A percentile compares a stretch with the other conserved stretches of the same genome.
These are phyloP conservation scores for Nicotiana tabacum DNA, from an alignment of 257 asterid genomes.

Conservation along the genomic window DNA sequence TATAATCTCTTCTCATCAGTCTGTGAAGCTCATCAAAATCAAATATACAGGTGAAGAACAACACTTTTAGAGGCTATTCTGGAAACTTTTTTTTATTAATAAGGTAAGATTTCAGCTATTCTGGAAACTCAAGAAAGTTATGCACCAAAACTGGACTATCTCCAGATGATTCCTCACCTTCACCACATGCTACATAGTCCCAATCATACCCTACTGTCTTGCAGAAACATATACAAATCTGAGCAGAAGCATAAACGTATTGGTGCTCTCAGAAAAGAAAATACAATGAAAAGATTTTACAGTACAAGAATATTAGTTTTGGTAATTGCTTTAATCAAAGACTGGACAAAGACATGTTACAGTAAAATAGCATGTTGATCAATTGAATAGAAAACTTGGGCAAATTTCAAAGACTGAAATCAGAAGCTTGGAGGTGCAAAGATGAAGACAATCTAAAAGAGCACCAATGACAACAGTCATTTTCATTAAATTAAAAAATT, in stretches of 20 bases:
- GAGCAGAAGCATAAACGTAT: background rate
- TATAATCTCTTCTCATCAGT: background rate
- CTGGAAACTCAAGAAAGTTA: background rate
- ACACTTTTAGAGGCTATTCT: background rate
- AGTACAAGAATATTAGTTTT: background rate
- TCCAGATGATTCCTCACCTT: background rate
- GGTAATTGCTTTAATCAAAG: background rate
- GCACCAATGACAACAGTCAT: background rate
- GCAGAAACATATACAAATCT: constrained; percentile 1
- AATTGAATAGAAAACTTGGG: background rate
- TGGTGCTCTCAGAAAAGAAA: background rate
- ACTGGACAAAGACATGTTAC: background rate
- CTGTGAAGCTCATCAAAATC: background rate
- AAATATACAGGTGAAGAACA: constrained; percentile 2
- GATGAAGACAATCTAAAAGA: background rate
- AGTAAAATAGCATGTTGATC: background rate
- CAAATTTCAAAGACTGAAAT: background rate
- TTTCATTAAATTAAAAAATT: background rate
- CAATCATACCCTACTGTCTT: background rate
- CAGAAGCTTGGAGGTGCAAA: background rate
- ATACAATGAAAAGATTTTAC: background rate
- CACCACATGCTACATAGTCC: background rate
- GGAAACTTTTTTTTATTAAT: background rate
- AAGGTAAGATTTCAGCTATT: background rate
- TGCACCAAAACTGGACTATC: constrained; percentile 1